Conservation (phyloP, 2,329 filamentous ascomycete species). For the Colletotrichum tropicicola region DNA sequence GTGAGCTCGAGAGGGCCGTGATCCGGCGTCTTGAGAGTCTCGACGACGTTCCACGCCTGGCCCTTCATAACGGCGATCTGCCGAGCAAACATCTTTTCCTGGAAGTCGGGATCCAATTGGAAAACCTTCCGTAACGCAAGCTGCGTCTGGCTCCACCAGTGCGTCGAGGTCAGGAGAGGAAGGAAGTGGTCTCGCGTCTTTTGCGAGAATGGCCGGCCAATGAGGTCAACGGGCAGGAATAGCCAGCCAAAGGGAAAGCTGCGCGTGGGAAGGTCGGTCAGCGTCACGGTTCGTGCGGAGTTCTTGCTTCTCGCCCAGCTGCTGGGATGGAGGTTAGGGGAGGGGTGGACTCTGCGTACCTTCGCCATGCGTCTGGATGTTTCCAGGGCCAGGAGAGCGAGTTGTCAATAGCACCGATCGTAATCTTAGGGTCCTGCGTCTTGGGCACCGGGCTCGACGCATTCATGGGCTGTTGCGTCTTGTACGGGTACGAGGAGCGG, state of each 20-base stretch:
- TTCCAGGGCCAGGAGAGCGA: conserved; percentile 99
- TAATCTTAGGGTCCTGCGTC: conserved; percentile 67
- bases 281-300: neutral
- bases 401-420: conserved; percentile 95
- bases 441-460: conserved; percentile 63
- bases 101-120: conserved; percentile 92
- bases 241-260: conserved; percentile 99
- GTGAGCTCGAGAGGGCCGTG: conserved; percentile 95
- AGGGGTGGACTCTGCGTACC: conserved; percentile 43
- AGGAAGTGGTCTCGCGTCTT: conserved; percentile 94
- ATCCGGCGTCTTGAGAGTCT: conserved; percentile 91
- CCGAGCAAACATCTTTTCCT: conserved; percentile 98
- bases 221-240: conserved; percentile 94
- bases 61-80: conserved; percentile 99
- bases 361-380: conserved; percentile 88
- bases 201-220: conserved; percentile 94
- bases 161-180: conserved; percentile 91
- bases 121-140: conserved; percentile 87
- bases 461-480: conserved; percentile 85
- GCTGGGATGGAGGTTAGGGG: neutral
- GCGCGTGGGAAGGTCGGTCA: neutral
- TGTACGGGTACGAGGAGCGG: conserved; percentile 72
- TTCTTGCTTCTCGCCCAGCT: neutral
- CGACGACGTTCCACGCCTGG: conserved; percentile 98
- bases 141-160: conserved; percentile 97